Evolutionary conservation across 306 rosid species (phyloP), one percentile per base, ranked within the genome.

Genomic region (Vigna hirtella): DNA sequence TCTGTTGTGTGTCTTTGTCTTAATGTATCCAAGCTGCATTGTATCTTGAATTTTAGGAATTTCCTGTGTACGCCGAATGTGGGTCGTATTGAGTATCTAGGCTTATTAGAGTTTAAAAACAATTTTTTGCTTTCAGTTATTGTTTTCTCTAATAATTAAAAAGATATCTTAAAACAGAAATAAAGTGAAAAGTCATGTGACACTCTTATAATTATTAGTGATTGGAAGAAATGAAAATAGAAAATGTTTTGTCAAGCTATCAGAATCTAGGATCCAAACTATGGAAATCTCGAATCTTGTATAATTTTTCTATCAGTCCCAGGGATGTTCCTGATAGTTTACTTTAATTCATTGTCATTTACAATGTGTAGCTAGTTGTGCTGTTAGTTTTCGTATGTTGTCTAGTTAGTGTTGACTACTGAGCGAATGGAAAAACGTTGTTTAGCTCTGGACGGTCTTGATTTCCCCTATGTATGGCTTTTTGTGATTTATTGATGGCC

Each of bases 371-470:
- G 14, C 34, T 64, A 34, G 26, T 26, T 50, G 20, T 72, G 38
- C 20, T 53, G 7, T 17, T 17, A 12, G 59, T 77, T 55, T 65
- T 16, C 55, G 34, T 70, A 24, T 47, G 58, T 42, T 58, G 64
- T 71, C 12, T 82, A 53, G 56, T 58, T 24, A 18, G 11, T 76
- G 28, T 42, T 48, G 66, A 43, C 36, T 67, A 55, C 14, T 75
- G 56, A 62, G 7, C 5, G 26, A 43, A 45, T 66, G 22, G 36
- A 24, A 70, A 32, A 8, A 49, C 20, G 16, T 42, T 40, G 15
- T 68, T 6, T 59, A 49, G 42, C 84, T 52, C 55, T 56, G 32
- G 9, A 9, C 34, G 34, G 13, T 57, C 49, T 66, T 68, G 14
- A n/a, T 69, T 45, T 48, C 40, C 49, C 34, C 38, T 36, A 5